phyloP scores from a whole-genome alignment of 2,329 filamentous ascomycete genomes.

The Stemphylium lycopersici region DNA sequence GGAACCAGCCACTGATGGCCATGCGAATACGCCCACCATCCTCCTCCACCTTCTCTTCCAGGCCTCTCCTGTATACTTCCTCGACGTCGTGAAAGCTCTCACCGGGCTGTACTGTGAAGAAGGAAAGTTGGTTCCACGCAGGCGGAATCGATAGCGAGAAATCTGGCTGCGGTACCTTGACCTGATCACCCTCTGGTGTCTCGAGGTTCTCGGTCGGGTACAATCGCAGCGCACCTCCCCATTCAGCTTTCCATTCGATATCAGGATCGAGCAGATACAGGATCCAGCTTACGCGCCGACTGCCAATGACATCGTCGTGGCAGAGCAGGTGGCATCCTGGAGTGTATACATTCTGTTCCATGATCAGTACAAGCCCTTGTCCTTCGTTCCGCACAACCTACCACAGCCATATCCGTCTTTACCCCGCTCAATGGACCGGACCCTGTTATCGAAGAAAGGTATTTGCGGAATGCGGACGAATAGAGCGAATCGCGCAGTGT shows the following conservation, averaged over 20 bases:
- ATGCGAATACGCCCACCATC: conserved; percentile 84
- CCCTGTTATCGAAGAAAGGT: conserved; percentile 83
- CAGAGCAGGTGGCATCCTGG: conserved; percentile 94
- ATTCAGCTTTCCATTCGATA: conserved; percentile 84
- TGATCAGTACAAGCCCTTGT: conserved; percentile 17
- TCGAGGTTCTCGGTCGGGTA: conserved; percentile 73
- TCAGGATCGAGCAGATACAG: conserved; percentile 95
- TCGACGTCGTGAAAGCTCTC: conserved; percentile 99
- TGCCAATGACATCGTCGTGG: conserved; percentile 99
- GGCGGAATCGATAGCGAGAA: conserved; percentile 84
- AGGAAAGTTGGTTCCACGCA: conserved; percentile 95
- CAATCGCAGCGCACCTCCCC: conserved; percentile 89
- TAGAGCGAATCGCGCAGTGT: conserved; percentile 93
- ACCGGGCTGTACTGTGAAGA: conserved; percentile 98
- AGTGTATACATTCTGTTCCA: conserved; percentile 79
- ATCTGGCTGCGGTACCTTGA: conserved; percentile 81
- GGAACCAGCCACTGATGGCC: conserved; percentile 99
- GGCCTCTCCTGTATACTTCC: conserved; percentile 80
- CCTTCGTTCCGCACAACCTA: conserved; percentile 18
- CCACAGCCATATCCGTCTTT: conserved; percentile 98
- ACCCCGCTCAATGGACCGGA: conserved; percentile 86
- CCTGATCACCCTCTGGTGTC: conserved; percentile 72
- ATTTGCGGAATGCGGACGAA: conserved; percentile 85
- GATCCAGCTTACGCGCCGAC: conserved; percentile 93
- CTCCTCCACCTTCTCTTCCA: conserved; percentile 66